These are phyloP conservation scores for Lactarius trivialis DNA, from an alignment of 768 basidiomycete genomes.

Conservation along the genomic window DNA sequence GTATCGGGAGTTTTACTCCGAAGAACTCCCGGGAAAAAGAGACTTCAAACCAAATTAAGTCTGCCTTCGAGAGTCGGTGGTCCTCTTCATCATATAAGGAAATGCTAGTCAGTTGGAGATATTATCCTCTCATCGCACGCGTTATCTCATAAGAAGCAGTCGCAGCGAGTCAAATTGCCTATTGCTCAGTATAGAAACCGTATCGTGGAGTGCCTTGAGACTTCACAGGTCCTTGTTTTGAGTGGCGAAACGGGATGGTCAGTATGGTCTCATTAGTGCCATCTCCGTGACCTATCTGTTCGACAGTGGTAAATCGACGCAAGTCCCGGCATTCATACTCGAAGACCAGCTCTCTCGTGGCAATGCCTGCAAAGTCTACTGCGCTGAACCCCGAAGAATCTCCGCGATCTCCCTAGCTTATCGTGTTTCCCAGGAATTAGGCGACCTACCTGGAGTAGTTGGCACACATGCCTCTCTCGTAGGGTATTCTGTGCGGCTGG, in stretches of 20 bases:
- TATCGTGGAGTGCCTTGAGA: constrained; percentile 63
- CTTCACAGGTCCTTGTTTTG: constrained; percentile 79
- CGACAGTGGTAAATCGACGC: constrained; percentile 89
- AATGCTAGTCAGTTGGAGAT: constrained; percentile 67
- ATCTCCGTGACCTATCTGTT: neutral
- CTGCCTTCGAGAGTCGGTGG: constrained; percentile 56
- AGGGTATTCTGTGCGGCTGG: constrained; percentile 91
- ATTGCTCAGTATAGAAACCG: constrained; percentile 76
- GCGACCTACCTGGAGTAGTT: constrained; percentile 71
- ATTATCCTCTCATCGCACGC: neutral
- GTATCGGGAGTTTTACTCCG: neutral
- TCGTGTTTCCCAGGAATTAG: constrained; percentile 88
- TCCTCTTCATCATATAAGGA: constrained; percentile 65
- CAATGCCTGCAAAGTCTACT: constrained; percentile 81
- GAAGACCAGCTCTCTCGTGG: constrained; percentile 83
- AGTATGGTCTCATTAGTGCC: constrained; percentile 21
- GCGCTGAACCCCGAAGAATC: constrained; percentile 93
- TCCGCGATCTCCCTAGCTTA: constrained; percentile 95
- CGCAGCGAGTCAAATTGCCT: constrained; percentile 70
- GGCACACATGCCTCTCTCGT: constrained; percentile 76
- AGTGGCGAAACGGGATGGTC: constrained; percentile 78
- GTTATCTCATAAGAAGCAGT: constrained; percentile 35
- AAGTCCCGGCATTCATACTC: constrained; percentile 89
- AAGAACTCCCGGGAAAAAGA: constrained; percentile 11
- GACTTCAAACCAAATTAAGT: constrained; percentile 45